Base-by-base conservation (phyloP, 352 stramenopile species). In the Lagenidium sp. region DNA sequence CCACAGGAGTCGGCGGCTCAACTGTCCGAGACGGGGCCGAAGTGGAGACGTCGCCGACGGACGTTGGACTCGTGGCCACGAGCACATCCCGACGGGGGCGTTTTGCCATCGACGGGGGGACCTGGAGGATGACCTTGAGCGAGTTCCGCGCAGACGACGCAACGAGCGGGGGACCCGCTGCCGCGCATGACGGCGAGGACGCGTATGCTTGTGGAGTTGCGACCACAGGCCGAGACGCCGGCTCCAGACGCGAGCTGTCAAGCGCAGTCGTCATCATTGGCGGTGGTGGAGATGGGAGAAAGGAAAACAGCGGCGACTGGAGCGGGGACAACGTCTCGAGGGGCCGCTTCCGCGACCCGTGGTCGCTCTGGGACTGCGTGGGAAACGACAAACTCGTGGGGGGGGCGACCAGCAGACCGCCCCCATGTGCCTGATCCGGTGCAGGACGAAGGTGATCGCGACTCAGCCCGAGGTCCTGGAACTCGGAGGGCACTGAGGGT, bases 251-350 rank as follows among this genome's bases (percentile, higher is more conserved):
- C 11, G 20, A 8, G 36, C 13, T 24, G 34, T 12, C 34, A 20
- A 10, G 7, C n/a, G 6, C 12, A 20, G 13, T 6, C 20, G 34
- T n/a, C 11, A 21, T 11, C 16, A 16, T 20, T 39, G 12, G 34
- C 20, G 21, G 28, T 21, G 16, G 46, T 40, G 18, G 36, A 23
- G 36, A 44, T 3, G 51, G 50, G 0, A 59, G 16, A 37, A 51
- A 55, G 16, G 53, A 53, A 29, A 60, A 31, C 28, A 60, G 11
- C 18, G 52, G 52, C n/a, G 52, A 60, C 13, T 40, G 44, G 26
- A 60, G 29, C 19, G 52, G 52, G 16, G 52, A 60, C 20, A 60
- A n/a, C 23, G 44, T 6, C 18, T 60, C 52, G 15, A 50, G 10
- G 4, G 52, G 34, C 15, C 52, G 44, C 45, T 60, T 60, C 12